A percentile compares a stretch with the other conserved stretches of the same genome.
These are phyloP conservation scores for Pythium grandisporangium DNA, from an alignment of 352 stramenopile species.

Conservation along the genomic window DNA sequence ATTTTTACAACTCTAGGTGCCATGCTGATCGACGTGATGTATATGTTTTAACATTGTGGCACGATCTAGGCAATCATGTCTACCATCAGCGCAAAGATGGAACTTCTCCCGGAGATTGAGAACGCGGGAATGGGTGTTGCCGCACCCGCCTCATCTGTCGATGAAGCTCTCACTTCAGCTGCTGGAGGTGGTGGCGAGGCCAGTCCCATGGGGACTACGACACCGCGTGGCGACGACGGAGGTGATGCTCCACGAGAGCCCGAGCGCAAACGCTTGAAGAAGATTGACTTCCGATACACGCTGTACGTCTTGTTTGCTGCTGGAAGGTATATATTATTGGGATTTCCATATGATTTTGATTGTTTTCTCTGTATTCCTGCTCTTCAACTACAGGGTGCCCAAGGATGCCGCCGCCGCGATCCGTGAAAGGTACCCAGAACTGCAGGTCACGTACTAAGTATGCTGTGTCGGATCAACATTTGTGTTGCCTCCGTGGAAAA, in stretches of 20 bases:
- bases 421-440: constrained; percentile 63
- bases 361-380: constrained; percentile 35
- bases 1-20: too few species aligned
- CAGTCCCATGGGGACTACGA: neutral
- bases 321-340: too few species aligned
- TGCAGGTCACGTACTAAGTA: constrained; percentile 42
- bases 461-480: too few species aligned
- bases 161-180: neutral
- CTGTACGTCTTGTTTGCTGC: constrained; percentile 30
- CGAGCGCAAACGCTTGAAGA: constrained; percentile 82
- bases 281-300: constrained; percentile 86
- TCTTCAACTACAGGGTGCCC: too few species aligned
- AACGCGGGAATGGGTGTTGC: neutral
- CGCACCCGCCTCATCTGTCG: too few species aligned
- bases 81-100: constrained; percentile 76
- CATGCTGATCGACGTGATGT: too few species aligned
- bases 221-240: neutral
- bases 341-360: neutral
- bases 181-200: neutral
- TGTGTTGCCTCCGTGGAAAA: too few species aligned
- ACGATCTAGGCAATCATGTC: constrained; percentile 68
- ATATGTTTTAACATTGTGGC: too few species aligned
- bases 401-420: constrained; percentile 71
- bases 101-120: constrained; percentile 27
- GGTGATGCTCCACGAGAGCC: constrained; percentile 39